Evolutionary conservation across 2,329 filamentous ascomycete genomes (phyloP), one percentile per base, ranked within the genome.

Genomic region (Exophiala phaeomuriformis): DNA sequence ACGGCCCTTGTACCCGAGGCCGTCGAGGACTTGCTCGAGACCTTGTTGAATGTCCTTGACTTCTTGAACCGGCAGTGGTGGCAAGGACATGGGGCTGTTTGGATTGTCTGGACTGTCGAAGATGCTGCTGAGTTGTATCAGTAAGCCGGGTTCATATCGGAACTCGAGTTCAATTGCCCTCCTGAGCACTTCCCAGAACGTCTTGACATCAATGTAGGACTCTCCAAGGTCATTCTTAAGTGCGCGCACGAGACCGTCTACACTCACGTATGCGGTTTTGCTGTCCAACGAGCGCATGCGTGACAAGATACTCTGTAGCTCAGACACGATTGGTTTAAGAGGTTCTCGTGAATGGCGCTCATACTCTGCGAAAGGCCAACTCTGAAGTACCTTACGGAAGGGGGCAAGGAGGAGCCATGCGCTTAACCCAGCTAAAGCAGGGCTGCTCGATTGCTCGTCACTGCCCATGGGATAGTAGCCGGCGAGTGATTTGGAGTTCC

Each of bases 371-470:
- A 74, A 66, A 56, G 75, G 65, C 37, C 75, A 67, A 4, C 66
- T 67, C 61, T 81, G 79, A 31, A 83, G 68, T 29, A 82, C 68
- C 39, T 76, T 69, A 55, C 80, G 75, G 63, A 84, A 78, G 0
- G 81, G 80, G n/a, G 72, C 74, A 54, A 83, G 72, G 51, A 82
- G 74, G 55, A 83, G 67, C 75, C 77, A 81, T 1, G 79, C 72
- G 1, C 77, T 75, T n/a, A 84, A 62, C 0, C 78, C 76, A 27
- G 80, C 79, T 5, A 81, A 71, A 43, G 75, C 71, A 19, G 70
- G 69, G 52, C 72, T 73, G 59, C 75, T 69, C 37, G 73, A 72
- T 51, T 74, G 67, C 29, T 68, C 66, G 3, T 71, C 72, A 52
- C 72, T 71, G 29, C 72, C 71, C 53, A 77, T 71, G 0, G 77